Evolutionary conservation across 2,329 filamentous ascomycete genomes (phyloP), one percentile per base, ranked within the genome.

Genomic region (Neoscytalidium dimidiatum): DNA sequence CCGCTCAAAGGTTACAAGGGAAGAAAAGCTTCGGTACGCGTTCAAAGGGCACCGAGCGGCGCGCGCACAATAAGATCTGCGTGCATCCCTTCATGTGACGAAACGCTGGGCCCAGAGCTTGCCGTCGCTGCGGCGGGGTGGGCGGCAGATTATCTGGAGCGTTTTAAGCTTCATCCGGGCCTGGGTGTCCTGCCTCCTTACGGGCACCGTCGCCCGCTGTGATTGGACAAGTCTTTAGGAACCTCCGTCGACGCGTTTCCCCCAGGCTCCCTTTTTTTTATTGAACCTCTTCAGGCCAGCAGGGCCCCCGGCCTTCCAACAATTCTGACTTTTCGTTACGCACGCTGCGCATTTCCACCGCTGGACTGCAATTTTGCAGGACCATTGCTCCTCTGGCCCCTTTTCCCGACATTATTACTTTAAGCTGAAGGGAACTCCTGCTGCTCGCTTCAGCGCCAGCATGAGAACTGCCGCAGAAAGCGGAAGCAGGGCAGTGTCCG

Each of bases 61-160:
- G 51, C 31, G 53, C 53, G 38, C 53, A 31, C 38, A 26, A 58
- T 58, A 58, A 58, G 53, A 58, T 31, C 53, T 44, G 53, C 53
- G 53, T 17, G 35, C 19, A 58, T 58, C 53, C 53, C 23, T 58
- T 43, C 33, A 58, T 58, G 53, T 58, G 38, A 58, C 53, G 53
- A 31, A 58, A 44, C 35, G 38, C 35, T 29, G 35, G 52, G 35
- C 21, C 23, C 19, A 21, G 21, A 38, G 13, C 33, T n/a, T 57
- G 4, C 35, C 17, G 17, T 43, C 4, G 23, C 53, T 58, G 53
- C 53, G 35, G 53, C 51, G 21, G 19, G 35, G 53, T 38, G 53
- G 17, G 23, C 53, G 53, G 53, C 53, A 41, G 35, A 43, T 28
- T 58, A 58, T 28, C 21, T 31, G 23, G 53, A 29, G 38, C 7